phyloP scores from a whole-genome alignment of 2,329 filamentous ascomycete species.

The Alternaria alternata region DNA sequence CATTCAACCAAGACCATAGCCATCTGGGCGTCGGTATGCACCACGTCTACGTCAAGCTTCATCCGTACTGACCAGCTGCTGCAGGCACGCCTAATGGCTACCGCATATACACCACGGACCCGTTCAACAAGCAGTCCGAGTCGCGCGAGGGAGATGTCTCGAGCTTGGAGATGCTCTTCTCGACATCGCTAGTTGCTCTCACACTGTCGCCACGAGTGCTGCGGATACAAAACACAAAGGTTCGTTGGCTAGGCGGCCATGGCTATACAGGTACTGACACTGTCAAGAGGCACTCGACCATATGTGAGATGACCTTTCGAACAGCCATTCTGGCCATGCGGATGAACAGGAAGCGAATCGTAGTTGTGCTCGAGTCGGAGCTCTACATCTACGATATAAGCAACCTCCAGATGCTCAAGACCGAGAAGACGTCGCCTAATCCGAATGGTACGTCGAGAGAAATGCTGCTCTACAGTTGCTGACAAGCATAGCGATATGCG shows the following conservation, averaged over 20 bases:
- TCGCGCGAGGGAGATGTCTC: slow-evolving; percentile 94
- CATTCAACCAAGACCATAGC: slow-evolving; percentile 99
- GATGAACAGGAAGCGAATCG: slow-evolving; percentile 90
- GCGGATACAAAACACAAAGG: slow-evolving; percentile 97
- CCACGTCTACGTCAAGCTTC: background rate
- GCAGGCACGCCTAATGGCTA: slow-evolving; percentile 91
- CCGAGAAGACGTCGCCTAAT: slow-evolving; percentile 93
- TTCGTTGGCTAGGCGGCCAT: slow-evolving; percentile 51
- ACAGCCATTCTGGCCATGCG: slow-evolving; percentile 95
- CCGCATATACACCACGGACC: slow-evolving; percentile 95
- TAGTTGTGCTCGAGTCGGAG: slow-evolving; percentile 92
- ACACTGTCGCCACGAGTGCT: slow-evolving; percentile 90
- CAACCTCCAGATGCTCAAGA: slow-evolving; percentile 95
- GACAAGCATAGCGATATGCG: slow-evolving; percentile 74
- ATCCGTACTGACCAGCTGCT: slow-evolving; percentile 16
- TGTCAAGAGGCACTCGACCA: slow-evolving; percentile 74
- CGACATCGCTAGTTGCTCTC: slow-evolving; percentile 92
- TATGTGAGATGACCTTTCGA: slow-evolving; percentile 98
- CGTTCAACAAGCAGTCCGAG: slow-evolving; percentile 93
- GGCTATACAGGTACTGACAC: slow-evolving; percentile 14
- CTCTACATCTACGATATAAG: slow-evolving; percentile 99
- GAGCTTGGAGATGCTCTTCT: slow-evolving; percentile 98
- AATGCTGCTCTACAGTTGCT: slow-evolving; percentile 14
- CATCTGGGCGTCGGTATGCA: slow-evolving; percentile 88
- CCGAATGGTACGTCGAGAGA: slow-evolving; percentile 66